These are phyloP conservation scores for Fraxinus excelsior DNA, from an alignment of 257 asterid species.

Conservation along the genomic window DNA sequence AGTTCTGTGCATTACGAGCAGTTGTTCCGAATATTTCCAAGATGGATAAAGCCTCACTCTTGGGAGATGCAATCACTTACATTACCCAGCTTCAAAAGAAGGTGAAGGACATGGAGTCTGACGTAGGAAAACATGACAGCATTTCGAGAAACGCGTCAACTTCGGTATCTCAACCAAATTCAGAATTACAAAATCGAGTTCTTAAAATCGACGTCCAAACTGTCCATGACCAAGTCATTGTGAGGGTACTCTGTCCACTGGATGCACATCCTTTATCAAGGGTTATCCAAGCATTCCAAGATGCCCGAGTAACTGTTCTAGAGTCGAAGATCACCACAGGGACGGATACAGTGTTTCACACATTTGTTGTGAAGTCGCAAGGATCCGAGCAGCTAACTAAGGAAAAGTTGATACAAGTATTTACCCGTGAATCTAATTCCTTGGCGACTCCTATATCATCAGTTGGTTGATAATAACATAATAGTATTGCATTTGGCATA, in stretches of 20 bases:
- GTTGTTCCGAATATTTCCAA: slow-evolving; percentile 91
- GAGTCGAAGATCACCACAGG: slow-evolving; percentile 66
- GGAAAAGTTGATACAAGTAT: slow-evolving; percentile 70
- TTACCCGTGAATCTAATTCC: slow-evolving; percentile 43
- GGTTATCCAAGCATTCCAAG: slow-evolving; percentile 61
- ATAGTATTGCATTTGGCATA: slow-evolving; percentile 9
- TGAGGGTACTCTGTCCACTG: slow-evolving; percentile 66
- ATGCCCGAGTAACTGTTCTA: slow-evolving; percentile 49
- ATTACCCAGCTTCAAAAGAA: slow-evolving; percentile 85
- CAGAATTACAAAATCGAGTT: slow-evolving; percentile 28
- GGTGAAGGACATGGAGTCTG: slow-evolving; percentile 70
- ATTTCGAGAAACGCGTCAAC: slow-evolving; percentile 40
- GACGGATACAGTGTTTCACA: slow-evolving; percentile 62
- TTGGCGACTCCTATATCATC: slow-evolving; percentile 24
- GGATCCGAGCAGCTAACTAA: slow-evolving; percentile 63
- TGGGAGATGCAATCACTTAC: slow-evolving; percentile 93
- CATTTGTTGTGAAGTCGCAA: slow-evolving; percentile 71
- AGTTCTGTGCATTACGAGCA: slow-evolving; percentile 79
- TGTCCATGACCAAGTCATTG: slow-evolving; percentile 44
- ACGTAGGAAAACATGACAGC: slow-evolving; percentile 45
- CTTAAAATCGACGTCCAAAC: slow-evolving; percentile 48
- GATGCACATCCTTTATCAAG: slow-evolving; percentile 68
- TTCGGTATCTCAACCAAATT: slow-evolving; percentile 39
- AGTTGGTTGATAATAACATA: slow-evolving; percentile 27
- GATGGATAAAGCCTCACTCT: slow-evolving; percentile 92